Evolutionary conservation across 345 rosid genomes (phyloP), one percentile per base, ranked within the genome.

Genomic region (Triadica sebifera): DNA sequence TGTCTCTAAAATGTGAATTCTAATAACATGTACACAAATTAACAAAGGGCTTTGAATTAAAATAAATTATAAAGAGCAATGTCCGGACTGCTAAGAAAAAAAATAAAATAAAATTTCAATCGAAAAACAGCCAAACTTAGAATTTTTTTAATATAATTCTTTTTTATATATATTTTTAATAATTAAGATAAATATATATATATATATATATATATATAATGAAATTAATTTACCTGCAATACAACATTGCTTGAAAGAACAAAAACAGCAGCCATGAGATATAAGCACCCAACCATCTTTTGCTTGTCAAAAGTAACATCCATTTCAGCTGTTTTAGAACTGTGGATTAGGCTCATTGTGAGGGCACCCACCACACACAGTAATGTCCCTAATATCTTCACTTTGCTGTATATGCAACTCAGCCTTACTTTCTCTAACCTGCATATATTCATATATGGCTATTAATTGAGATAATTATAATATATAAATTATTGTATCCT

Each of bases 311-410:
- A 87, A 51, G 51, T 37, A 1, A 4, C n/a, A 1, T 59, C 70
- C 67, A 69, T 79, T 86, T 24, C 74, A 1, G 69, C 71, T 3
- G 80, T 8, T 4, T 81, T 63, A 19, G 92, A 74, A 77, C 92
- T 91, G 73, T 87, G 97, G 91, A 92, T 87, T 49, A 96, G 71
- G 86, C 97, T 91, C 92, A 90, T 88, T 29, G 84, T 64, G 39
- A 93, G 38, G 38, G 99, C 98, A 3, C 97, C 98, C 34, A 77
- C 70, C 37, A 91, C 96, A 69, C 99, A 91, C 67, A 96, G 55
- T 41, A 89, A 73, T 12, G 99, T 91, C 47, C 98, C 98, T 58
- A 85, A 75, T 62, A 96, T 83, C 83, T 96, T 93, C 61, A 89
- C 80, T 83, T 89, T 91, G 86, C 97, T 89, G 80, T 91, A 89